These are phyloP conservation scores for Mallotus japonicus DNA, from an alignment of 441 rosid species.

Conservation along the genomic window DNA sequence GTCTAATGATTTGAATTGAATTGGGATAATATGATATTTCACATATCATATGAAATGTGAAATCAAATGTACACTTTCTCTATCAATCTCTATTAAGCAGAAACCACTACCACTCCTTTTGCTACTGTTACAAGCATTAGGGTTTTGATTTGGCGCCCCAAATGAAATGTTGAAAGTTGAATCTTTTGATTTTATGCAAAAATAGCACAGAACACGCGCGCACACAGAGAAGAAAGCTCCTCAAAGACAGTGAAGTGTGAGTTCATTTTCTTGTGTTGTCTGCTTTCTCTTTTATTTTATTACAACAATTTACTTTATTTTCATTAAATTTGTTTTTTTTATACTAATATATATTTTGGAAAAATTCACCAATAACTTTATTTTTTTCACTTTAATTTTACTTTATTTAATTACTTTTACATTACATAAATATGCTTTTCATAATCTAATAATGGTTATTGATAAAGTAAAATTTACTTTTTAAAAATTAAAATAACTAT, in stretches of 20 bases:
- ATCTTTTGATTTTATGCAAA: no score
- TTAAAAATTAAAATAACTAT: no score
- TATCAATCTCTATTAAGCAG: not conserved
- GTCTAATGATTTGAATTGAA: not conserved
- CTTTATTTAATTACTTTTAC: no score
- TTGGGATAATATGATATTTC: not conserved
- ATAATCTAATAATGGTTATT: no score
- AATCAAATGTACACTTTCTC: not conserved
- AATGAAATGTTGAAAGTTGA: constrained; percentile 30
- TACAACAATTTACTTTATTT: not conserved
- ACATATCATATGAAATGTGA: not conserved
- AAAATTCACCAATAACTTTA: no score
- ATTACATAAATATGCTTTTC: no score
- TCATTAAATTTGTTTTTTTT: no score
- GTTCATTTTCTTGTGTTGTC: not conserved
- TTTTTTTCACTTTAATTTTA: no score
- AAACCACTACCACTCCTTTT: not conserved
- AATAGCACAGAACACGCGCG: no score
- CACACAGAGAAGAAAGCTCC: not conserved
- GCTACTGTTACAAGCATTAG: constrained; percentile 8
- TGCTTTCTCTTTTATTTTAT: not conserved
- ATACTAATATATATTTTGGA: no score
- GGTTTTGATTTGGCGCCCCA: constrained; percentile 50
- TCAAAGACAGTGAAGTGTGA: not conserved
- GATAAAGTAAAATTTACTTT: no score